Evolutionary conservation across 139 green algal genomes (phyloP).

Genomic region (Mesotaenium endlicherianum): DNA sequence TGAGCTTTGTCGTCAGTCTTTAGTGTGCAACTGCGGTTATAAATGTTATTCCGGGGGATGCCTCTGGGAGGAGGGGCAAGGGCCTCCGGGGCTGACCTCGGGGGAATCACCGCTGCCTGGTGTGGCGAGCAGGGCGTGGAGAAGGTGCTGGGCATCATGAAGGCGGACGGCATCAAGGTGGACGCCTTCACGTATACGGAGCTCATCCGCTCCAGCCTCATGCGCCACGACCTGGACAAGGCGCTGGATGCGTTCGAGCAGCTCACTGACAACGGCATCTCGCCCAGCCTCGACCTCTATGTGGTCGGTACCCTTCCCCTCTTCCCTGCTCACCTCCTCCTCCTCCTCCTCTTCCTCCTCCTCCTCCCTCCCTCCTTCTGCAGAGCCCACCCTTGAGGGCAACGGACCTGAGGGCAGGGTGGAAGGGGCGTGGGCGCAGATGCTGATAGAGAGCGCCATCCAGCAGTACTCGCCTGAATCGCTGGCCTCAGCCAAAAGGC

Average conservation of each 20-base stretch:
- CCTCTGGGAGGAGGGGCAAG: no score
- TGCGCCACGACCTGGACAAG: not conserved
- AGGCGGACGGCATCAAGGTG: not conserved
- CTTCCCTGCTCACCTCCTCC: not conserved
- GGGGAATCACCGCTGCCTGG: no score
- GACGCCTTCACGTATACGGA: not conserved
- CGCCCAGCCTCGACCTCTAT: not conserved
- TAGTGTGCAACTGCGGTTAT: no score
- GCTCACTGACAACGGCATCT: not conserved
- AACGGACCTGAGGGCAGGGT: no score
- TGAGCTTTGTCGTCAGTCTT: no score
- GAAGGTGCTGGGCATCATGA: not conserved
- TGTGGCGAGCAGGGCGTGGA: not conserved
- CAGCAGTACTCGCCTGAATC: not conserved
- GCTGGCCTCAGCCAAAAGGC: not conserved
- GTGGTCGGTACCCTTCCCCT: no score
- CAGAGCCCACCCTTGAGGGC: not conserved
- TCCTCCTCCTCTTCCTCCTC: not conserved
- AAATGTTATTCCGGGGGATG: no score
- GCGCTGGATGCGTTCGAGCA: not conserved
- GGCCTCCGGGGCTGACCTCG: no score
- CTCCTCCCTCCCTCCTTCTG: not conserved
- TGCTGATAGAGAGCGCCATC: conserved; percentile 23
- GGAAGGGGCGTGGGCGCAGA: not conserved
- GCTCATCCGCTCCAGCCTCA: not conserved